Evolutionary conservation across 805 yeast genomes (phyloP), one percentile per base, ranked within the genome.

Genomic region (Nakazawaea laoshanensis): DNA sequence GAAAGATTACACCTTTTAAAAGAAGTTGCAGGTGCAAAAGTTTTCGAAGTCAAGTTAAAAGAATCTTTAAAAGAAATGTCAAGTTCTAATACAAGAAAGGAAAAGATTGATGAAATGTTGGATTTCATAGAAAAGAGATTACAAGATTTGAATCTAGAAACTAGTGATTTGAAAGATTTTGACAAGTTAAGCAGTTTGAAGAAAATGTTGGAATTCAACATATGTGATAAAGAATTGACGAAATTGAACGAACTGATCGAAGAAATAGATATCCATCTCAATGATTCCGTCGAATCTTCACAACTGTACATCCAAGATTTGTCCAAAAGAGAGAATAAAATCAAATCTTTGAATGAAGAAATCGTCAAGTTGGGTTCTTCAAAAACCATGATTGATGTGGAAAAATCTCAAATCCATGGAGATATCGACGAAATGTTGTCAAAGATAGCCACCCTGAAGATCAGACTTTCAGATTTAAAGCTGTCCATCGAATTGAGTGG

Each of bases 1-100:
- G 96, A 88, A 49, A 70, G 96, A 40, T 63, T 89, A 32, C 67
- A 71, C 22, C 59, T 88, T 24, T 60, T 92, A 44, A 87, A 89
- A 44, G 95, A 87, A 48, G 95, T 89, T 21, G 92, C 96, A 19
- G 98, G 98, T 13, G 95, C 97, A 1, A 79, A 77, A 38, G 82
- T 88, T 3, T 92, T 89, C 58, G 97, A 92, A 48, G 61, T 68
- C 24, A 83, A 84, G 52, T 63, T 88, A 35, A 70, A 68, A 37
- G 95, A 87, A 37, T 83, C 95, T 1, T 59, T 67, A 39, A 80
- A 77, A 49, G 89, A 86, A 44, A 84, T 88, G 87, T 61, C 62
- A 4, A 76, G 73, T 39, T 77, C 95, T 0, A 74, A 70, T 40
- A 67, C 63, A 39, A 84, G 84, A 44, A 69, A 78, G 42, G 75